Evolutionary conservation across 257 asterid species (phyloP).

Genomic region (Forsythia suspensa): DNA sequence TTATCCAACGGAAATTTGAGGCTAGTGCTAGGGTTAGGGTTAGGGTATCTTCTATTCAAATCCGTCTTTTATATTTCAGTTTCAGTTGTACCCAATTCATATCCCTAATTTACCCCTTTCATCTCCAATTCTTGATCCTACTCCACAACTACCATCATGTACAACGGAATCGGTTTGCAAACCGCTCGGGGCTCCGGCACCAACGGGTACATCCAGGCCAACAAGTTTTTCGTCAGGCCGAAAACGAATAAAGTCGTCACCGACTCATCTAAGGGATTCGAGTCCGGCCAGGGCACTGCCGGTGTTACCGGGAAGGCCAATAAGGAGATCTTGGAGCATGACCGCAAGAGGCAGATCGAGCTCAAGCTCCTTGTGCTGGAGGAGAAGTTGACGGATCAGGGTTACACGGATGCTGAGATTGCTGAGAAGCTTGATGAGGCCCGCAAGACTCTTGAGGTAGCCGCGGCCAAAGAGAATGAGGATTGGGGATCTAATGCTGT

Average conservation of each 20-base stretch:
- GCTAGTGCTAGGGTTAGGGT: not conserved
- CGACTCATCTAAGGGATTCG: constrained; percentile 60
- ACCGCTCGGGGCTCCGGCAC: constrained; percentile 96
- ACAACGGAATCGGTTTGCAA: constrained; percentile 89
- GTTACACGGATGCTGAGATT: constrained; percentile 71
- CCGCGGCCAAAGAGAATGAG: constrained; percentile 40
- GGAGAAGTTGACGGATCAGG: constrained; percentile 73
- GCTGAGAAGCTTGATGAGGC: constrained; percentile 70
- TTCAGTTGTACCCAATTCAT: too few species aligned
- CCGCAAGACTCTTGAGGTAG: constrained; percentile 53
- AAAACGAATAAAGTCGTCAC: constrained; percentile 54
- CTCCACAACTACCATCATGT: constrained; percentile 39
- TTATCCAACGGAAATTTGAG: not conserved
- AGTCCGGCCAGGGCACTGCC: constrained; percentile 66
- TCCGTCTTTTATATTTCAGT: not conserved
- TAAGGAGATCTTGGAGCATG: constrained; percentile 82
- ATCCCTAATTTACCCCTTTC: too few species aligned
- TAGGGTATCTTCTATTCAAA: not conserved
- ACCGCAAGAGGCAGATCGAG: constrained; percentile 88
- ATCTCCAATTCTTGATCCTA: too few species aligned
- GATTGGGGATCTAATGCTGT: constrained; percentile 41
- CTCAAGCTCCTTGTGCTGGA: constrained; percentile 76
- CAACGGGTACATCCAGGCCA: constrained; percentile 79
- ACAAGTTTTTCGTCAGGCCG: constrained; percentile 65
- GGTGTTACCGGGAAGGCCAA: constrained; percentile 62